Evolutionary conservation across 2,329 filamentous ascomycete species (phyloP).

Genomic region (Monosporascus sp.): DNA sequence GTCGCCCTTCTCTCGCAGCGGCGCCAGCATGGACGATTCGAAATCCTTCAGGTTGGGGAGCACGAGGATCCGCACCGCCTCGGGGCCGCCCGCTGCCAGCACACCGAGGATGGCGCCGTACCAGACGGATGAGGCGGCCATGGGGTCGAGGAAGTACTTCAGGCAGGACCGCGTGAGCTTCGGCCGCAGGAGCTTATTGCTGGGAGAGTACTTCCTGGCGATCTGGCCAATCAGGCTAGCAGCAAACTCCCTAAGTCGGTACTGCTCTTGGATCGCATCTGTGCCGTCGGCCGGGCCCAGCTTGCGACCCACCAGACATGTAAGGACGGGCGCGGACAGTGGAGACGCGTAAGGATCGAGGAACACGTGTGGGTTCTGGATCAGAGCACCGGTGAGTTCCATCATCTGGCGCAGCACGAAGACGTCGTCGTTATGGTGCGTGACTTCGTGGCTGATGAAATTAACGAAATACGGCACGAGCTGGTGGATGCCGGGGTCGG

Average conservation of each 20-base stretch:
- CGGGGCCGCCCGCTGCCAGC: conserved; percentile 66
- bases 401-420: conserved; percentile 91
- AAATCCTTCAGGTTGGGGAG: conserved; percentile 52
- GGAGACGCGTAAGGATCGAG: conserved; percentile 56
- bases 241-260: conserved; percentile 77
- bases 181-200: conserved; percentile 76
- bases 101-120: conserved; percentile 86
- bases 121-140: conserved; percentile 75
- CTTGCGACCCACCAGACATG: conserved; percentile 81
- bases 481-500: conserved; percentile 91
- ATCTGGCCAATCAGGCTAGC: conserved; percentile 78
- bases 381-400: conserved; percentile 78
- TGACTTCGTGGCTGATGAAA: conserved; percentile 93
- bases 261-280: conserved; percentile 58
- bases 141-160: conserved; percentile 85
- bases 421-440: conserved; percentile 83
- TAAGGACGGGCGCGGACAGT: conserved; percentile 82
- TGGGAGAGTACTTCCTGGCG: conserved; percentile 72
- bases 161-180: conserved; percentile 90
- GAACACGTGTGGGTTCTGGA: conserved; percentile 78
- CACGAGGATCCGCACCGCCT: conserved; percentile 52
- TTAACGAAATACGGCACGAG: conserved; percentile 94
- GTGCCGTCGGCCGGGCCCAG: conserved; percentile 56
- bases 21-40: conserved; percentile 48
- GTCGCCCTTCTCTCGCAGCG: conserved; percentile 47